Conservation (phyloP, 78 protist species). For the Andalucia godoyi region DNA sequence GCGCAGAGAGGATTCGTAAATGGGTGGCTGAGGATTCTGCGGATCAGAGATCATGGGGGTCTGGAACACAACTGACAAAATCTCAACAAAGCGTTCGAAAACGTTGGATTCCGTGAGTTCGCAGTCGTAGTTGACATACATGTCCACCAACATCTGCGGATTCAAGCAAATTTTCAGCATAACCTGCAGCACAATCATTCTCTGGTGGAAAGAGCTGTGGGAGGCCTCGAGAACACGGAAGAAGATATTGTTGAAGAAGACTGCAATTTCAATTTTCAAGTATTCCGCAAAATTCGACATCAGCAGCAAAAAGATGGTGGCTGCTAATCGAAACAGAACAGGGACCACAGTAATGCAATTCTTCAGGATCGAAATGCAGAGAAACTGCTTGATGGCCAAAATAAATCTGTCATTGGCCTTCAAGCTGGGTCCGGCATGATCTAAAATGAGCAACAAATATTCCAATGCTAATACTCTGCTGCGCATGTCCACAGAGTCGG, state of each 20-base stretch:
- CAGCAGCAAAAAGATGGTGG: constrained; percentile 26
- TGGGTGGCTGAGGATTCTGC: constrained; percentile 15
- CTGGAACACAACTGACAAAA: constrained; percentile 61
- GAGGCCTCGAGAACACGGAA: constrained; percentile 69
- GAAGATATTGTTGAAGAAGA: constrained; percentile 69
- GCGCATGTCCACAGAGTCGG: constrained; percentile 18
- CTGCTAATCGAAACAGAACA: constrained; percentile 34
- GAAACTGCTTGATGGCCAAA: constrained; percentile 48
- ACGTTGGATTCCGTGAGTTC: constrained; percentile 57
- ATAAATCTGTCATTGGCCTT: constrained; percentile 40
- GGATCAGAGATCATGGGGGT: background rate
- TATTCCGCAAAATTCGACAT: constrained; percentile 39
- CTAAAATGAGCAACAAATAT: constrained; percentile 24
- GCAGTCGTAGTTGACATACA: constrained; percentile 93
- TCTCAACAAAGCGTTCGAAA: constrained; percentile 58
- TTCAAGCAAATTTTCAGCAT: constrained; percentile 44
- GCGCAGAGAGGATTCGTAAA: constrained; percentile 27
- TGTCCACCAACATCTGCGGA: constrained; percentile 70
- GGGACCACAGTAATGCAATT: constrained; percentile 45
- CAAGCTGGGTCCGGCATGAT: constrained; percentile 25
- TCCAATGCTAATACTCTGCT: constrained; percentile 40
- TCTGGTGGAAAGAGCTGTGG: constrained; percentile 60
- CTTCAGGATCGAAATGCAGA: constrained; percentile 45
- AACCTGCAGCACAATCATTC: constrained; percentile 67
- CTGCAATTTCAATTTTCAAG: constrained; percentile 62